Evolutionary conservation across 2,329 filamentous ascomycete genomes (phyloP).

Genomic region (Scleromitrula shiraiana): DNA sequence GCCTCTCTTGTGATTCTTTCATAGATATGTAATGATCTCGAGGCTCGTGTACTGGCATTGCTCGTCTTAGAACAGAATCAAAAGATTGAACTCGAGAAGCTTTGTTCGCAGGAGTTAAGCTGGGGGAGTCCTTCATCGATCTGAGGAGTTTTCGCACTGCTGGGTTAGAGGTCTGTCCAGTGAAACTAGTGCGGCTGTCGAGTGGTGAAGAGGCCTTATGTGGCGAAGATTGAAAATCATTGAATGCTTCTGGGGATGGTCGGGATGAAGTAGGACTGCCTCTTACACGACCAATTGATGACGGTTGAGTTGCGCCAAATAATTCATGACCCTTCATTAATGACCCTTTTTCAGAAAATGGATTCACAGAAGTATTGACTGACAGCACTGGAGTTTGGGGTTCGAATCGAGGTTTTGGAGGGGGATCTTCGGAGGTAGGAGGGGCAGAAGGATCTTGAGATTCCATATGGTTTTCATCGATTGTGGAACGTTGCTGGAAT

Average conservation of each 20-base stretch:
- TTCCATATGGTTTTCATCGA: slow-evolving; percentile 10
- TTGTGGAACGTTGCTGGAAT: not conserved
- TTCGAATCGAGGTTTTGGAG: slow-evolving; percentile 10
- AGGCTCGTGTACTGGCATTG: slow-evolving; percentile 14
- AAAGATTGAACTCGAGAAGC: slow-evolving; percentile 14
- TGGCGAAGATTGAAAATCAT: slow-evolving; percentile 18
- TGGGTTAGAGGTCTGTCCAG: slow-evolving; percentile 11
- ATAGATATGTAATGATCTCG: slow-evolving; percentile 21
- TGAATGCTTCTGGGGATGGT: slow-evolving; percentile 25
- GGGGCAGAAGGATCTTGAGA: slow-evolving; percentile 18
- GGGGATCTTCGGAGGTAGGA: not conserved
- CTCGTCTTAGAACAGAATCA: slow-evolving; percentile 8
- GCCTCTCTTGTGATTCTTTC: slow-evolving; percentile 26
- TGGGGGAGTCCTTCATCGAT: slow-evolving; percentile 10
- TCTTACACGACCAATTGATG: slow-evolving; percentile 20
- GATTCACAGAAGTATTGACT: slow-evolving; percentile 25
- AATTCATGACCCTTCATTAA: slow-evolving; percentile 25
- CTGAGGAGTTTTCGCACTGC: slow-evolving; percentile 13
- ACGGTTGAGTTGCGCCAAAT: slow-evolving; percentile 28
- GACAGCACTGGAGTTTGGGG: slow-evolving; percentile 27
- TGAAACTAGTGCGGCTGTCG: not conserved
- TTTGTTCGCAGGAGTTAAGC: not conserved
- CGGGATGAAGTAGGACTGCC: slow-evolving; percentile 24
- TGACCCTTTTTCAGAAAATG: slow-evolving; percentile 25
- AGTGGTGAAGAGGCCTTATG: slow-evolving; percentile 20